Evolutionary conservation across 129 eudicot species (phyloP).

Genomic region (Centrapalus pauciflorus): DNA sequence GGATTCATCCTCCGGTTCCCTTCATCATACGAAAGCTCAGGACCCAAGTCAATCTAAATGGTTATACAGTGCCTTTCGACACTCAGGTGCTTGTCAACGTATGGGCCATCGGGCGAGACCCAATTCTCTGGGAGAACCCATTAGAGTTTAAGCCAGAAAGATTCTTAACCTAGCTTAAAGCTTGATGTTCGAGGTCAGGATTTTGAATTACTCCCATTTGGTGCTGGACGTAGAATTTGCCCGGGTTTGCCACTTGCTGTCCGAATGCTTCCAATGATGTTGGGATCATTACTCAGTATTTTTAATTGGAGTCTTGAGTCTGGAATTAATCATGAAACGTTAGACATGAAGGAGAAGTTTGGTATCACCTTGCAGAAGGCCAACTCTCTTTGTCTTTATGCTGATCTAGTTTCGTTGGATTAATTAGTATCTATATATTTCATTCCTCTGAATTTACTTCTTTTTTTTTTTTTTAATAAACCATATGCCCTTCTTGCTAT

Average conservation of each 20-base stretch:
- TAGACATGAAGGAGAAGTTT: slow-evolving; percentile 17
- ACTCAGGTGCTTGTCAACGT: slow-evolving; percentile 29
- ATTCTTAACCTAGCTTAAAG: slow-evolving; percentile 2
- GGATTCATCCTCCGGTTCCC: slow-evolving; percentile 31
- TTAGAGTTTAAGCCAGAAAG: slow-evolving; percentile 23
- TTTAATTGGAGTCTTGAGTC: slow-evolving; percentile 22
- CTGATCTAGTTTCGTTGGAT: too few species aligned
- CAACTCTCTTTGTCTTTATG: slow-evolving; percentile 13
- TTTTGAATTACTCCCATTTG: slow-evolving; percentile 31
- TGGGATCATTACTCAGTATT: slow-evolving; percentile 27
- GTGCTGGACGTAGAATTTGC: slow-evolving; percentile 35
- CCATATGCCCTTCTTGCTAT: too few species aligned
- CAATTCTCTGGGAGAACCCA: slow-evolving; percentile 15
- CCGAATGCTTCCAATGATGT: slow-evolving; percentile 22
- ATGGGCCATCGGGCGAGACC: slow-evolving; percentile 32
- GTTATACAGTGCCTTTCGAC: slow-evolving; percentile 19
- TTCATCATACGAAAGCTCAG: slow-evolving; percentile 23
- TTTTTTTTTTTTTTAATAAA: too few species aligned
- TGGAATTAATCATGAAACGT: neutral
- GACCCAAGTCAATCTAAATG: slow-evolving; percentile 5
- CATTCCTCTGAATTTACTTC: too few species aligned
- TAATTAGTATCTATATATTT: too few species aligned
- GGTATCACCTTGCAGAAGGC: slow-evolving; percentile 26
- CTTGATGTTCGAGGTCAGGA: slow-evolving; percentile 23
- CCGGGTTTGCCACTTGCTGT: slow-evolving; percentile 33